A percentile compares a stretch with the other conserved stretches of the same genome.
These are phyloP conservation scores for Platanus orientalis DNA, from an alignment of 164 flowering plant species.

Conservation along the genomic window DNA sequence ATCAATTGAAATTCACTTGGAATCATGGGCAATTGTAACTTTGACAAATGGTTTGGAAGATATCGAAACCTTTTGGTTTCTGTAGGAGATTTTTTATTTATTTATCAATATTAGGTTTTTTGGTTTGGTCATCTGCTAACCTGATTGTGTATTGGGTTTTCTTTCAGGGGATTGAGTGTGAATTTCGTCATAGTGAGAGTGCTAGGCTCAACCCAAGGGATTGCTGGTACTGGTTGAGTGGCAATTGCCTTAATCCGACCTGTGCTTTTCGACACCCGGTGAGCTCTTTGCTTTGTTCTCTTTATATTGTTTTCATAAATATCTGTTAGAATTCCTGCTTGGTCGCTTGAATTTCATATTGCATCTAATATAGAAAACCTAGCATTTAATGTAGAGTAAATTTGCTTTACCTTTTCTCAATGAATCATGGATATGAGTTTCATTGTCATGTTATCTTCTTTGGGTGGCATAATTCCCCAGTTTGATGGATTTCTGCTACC, in stretches of 20 bases:
- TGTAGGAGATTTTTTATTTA: neutral
- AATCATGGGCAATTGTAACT: neutral
- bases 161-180: conserved; percentile 65
- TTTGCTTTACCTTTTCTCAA: too few relatives aligned
- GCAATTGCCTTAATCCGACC: conserved; percentile 56
- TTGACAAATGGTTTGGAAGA: neutral
- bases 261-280: conserved; percentile 86
- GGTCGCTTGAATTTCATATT: neutral
- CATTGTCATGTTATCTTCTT: too few relatives aligned
- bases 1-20: neutral
- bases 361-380: neutral
- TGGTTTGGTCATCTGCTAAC: neutral
- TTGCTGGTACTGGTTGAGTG: conserved; percentile 79
- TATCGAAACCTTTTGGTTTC: neutral
- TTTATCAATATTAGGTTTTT: neutral
- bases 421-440: too few relatives aligned
- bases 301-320: neutral
- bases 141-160: neutral
- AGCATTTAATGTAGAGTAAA: neutral
- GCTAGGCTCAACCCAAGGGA: conserved; percentile 75
- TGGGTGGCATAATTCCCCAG: too few relatives aligned
- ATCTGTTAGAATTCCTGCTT: neutral
- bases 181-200: conserved; percentile 67
- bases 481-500: too few relatives aligned
- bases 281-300: conserved; percentile 24